phyloP scores from a whole-genome alignment of 495 filamentous ascomycete genomes.

The Neurospora sp. region DNA sequence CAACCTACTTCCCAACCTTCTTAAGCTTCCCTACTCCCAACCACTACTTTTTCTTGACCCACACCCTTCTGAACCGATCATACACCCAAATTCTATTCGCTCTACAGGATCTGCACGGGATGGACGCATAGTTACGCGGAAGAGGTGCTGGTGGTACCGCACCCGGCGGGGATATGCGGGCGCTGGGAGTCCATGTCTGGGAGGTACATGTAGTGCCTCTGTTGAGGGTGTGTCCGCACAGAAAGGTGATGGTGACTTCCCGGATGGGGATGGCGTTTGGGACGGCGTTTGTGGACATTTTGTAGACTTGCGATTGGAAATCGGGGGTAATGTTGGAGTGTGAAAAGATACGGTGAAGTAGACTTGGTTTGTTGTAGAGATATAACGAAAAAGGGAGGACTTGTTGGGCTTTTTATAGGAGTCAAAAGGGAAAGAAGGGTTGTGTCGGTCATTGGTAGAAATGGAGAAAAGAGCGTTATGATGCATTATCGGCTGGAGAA shows the following conservation, averaged over 20 bases:
- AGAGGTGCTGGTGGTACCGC: neutral
- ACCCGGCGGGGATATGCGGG: neutral
- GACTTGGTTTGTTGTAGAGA: accelerated
- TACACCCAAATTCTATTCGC: neutral
- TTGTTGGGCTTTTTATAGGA: neutral
- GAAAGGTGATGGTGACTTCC: neutral
- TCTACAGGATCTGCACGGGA: neutral
- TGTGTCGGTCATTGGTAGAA: too few species aligned
- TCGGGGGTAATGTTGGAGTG: neutral
- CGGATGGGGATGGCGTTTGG: neutral
- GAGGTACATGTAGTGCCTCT: neutral
- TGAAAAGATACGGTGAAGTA: neutral
- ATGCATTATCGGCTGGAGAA: too few species aligned
- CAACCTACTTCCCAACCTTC: neutral
- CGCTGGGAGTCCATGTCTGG: neutral
- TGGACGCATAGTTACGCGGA: neutral
- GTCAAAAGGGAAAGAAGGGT: too few species aligned
- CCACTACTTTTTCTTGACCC: neutral
- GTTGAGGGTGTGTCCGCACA: neutral
- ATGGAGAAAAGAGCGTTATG: too few species aligned
- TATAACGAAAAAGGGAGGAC: neutral
- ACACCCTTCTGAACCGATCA: neutral
- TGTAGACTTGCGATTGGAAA: neutral
- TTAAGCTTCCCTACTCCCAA: neutral
- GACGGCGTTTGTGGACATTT: neutral